Percentiles rank a stretch among this genome's conserved stretches.
phyloP scores from a whole-genome alignment of 2,329 filamentous ascomycete genomes.

The Calonectria multiphialidica region DNA sequence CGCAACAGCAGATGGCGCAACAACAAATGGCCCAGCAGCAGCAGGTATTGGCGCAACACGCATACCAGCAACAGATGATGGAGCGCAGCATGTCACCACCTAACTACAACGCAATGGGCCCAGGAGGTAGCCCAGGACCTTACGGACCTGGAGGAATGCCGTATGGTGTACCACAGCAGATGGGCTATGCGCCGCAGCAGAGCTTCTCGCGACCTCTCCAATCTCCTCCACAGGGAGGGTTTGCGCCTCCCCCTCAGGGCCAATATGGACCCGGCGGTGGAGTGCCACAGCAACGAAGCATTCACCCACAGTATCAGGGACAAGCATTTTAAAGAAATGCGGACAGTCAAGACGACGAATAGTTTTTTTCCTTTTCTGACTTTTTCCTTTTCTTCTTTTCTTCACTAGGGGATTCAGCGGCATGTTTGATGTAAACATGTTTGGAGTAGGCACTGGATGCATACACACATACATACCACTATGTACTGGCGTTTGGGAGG shows the following conservation, averaged over 20 bases:
- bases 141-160: slow-evolving; percentile 35
- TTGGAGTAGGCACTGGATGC: slow-evolving; percentile 28
- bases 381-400: not conserved
- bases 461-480: slow-evolving; percentile 29
- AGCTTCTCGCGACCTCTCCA: slow-evolving; percentile 51
- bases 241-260: slow-evolving; percentile 45
- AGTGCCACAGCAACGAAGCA: slow-evolving; percentile 34
- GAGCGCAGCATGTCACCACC: slow-evolving; percentile 41
- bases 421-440: slow-evolving; percentile 27
- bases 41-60: slow-evolving; percentile 38
- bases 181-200: slow-evolving; percentile 32
- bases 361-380: not conserved
- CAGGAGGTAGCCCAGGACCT: slow-evolving; percentile 33
- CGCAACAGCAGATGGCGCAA: slow-evolving; percentile 47
- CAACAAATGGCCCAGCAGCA: slow-evolving; percentile 39
- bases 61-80: slow-evolving; percentile 42
- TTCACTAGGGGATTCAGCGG: not conserved
- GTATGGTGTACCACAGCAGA: slow-evolving; percentile 40
- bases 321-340: slow-evolving; percentile 48
- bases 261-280: slow-evolving; percentile 43
- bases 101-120: slow-evolving; percentile 41
- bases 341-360: not conserved
- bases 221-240: slow-evolving; percentile 43
- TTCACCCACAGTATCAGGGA: slow-evolving; percentile 50
- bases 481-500: slow-evolving; percentile 35